Evolutionary conservation across 306 rosid species (phyloP).

Genomic region (Alnus rubra): DNA sequence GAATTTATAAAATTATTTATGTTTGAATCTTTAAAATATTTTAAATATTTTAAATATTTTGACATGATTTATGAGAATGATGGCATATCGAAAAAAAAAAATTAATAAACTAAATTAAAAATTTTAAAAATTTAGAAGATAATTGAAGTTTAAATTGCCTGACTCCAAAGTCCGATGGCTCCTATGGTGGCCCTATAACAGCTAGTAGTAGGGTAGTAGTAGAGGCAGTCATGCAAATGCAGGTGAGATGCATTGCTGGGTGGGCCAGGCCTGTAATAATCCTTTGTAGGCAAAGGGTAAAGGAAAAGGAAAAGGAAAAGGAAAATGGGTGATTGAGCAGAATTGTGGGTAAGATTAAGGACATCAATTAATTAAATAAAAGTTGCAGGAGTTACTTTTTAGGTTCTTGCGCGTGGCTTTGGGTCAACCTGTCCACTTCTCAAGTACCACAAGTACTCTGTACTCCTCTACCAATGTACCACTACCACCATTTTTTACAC

Average conservation of each 20-base stretch:
- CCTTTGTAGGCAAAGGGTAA: too few relatives aligned
- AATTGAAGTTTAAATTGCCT: too few relatives aligned
- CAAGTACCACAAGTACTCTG: slow-evolving; percentile 9
- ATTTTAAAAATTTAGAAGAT: too few relatives aligned
- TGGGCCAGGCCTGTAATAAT: not conserved
- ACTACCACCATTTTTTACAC: too few relatives aligned
- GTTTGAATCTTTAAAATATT: too few relatives aligned
- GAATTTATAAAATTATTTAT: too few relatives aligned
- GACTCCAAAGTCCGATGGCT: too few relatives aligned
- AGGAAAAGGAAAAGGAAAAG: too few relatives aligned
- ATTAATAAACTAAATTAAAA: too few relatives aligned
- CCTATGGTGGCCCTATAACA: not conserved
- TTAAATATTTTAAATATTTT: too few relatives aligned
- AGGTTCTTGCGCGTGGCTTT: slow-evolving; percentile 1
- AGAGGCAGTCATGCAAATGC: not conserved
- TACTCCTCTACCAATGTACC: not conserved
- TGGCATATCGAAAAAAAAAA: too few relatives aligned
- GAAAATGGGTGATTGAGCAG: not conserved
- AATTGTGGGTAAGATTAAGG: not conserved
- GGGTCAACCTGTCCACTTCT: not conserved
- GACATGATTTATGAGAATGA: too few relatives aligned
- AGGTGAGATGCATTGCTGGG: not conserved
- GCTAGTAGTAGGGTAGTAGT: not conserved
- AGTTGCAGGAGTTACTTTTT: not conserved
- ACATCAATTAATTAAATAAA: not conserved